Evolutionary conservation across 148 eudicot species (phyloP), one percentile per base, ranked within the genome.

Genomic region (Rhododendron henanense): DNA sequence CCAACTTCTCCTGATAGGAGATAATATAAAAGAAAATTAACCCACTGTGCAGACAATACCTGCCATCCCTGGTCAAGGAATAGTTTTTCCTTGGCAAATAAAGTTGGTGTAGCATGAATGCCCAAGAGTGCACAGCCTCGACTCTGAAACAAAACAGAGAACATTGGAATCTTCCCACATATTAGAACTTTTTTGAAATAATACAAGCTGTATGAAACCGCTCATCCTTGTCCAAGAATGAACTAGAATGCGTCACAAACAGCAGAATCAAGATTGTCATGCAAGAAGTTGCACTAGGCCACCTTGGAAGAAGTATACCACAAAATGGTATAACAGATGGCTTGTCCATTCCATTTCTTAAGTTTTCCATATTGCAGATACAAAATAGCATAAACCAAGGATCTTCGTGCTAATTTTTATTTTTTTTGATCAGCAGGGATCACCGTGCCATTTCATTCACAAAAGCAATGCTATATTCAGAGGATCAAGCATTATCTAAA

Each of bases 41-140:
- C 78, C 55, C 31, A 37, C 28, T 53, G 44, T 81, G 35, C 57
- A 81, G 77, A 78, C 14, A 57, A 88, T 94, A 97, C 99, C 98
- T 97, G 96, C 99, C 99, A 95, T 88, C 99, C 99, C 79, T 95
- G 98, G 87, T 95, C 95, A 59, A 93, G 92, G 88, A 95, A 97
- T 85, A 95, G 94, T 75, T 88, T 93, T 91, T 95, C 98, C 91
- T 95, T 97, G 23, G 98, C 98, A 81, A 87, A 90, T 90, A 97
- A 88, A 67, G 99, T 95, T 85, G 99, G 99, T 82, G 99, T 97
- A 89, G 89, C 98, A 91, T 94, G 86, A 69, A 97, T 93, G 76
- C 99, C 93, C 89, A 97, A 91, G 78, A 97, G 91, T 85, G 90
- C 96, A 92, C 99, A 97, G 69, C 99, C 99, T 86, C 99, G 98